Percentiles rank a stretch among this genome's conserved stretches.
Evolutionary conservation across 345 rosid species (phyloP).

Genomic region (Eucalyptus pumila): DNA sequence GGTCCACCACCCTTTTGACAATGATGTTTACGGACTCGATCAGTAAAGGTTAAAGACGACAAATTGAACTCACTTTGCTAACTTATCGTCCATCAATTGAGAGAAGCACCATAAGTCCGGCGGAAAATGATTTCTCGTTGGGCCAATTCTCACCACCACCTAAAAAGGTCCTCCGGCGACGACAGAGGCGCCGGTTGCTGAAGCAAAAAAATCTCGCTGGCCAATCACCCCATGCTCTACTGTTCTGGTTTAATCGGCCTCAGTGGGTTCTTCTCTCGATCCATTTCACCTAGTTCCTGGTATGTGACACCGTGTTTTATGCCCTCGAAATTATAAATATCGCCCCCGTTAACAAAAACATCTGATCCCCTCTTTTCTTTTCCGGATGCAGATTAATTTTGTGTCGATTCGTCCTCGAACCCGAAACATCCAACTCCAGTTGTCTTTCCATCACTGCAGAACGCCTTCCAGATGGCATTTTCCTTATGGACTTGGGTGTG

Average conservation of each 20-base stretch:
- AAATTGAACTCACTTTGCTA: too few species aligned
- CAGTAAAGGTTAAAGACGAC: too few species aligned
- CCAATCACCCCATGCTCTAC: too few species aligned
- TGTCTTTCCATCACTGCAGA: slow-evolving; percentile 1
- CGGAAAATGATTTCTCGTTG: too few species aligned
- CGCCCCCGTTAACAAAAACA: neutral
- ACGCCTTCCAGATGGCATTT: slow-evolving; percentile 40
- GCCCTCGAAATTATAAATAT: neutral
- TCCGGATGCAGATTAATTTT: neutral
- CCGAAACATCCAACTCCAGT: neutral
- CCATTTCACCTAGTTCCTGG: slow-evolving; percentile 34
- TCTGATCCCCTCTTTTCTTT: neutral
- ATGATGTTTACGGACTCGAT: too few species aligned
- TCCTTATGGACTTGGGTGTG: slow-evolving; percentile 37
- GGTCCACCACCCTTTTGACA: too few species aligned
- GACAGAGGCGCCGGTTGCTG: too few species aligned
- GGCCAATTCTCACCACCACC: too few species aligned
- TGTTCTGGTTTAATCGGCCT: slow-evolving; percentile 52
- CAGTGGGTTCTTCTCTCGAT: slow-evolving; percentile 28
- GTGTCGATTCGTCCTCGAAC: neutral
- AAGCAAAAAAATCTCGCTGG: too few species aligned
- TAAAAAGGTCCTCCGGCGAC: too few species aligned
- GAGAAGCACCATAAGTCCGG: too few species aligned
- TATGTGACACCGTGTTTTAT: neutral
- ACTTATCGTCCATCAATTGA: too few species aligned